Percentiles rank a stretch among this genome's conserved stretches.
phyloP scores from a whole-genome alignment of 2,329 filamentous ascomycete species.

The Pseudogymnoascus verrucosus region DNA sequence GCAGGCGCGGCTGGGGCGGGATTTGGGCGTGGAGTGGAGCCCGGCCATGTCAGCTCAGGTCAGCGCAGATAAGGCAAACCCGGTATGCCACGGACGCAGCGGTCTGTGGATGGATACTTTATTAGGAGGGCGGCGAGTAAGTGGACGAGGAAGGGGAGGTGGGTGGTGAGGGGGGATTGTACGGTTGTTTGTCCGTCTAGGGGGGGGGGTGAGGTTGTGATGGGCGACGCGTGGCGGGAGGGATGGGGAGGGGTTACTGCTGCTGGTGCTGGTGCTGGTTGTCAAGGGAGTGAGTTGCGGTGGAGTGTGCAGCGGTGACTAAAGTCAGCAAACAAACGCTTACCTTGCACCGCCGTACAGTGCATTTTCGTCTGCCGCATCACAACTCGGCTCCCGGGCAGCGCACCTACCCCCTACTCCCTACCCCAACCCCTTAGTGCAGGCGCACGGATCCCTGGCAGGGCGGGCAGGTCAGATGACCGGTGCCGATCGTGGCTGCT shows the following conservation, averaged over 20 bases:
- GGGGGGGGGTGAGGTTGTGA: not conserved
- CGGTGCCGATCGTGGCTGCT: not conserved
- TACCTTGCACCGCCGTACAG: not conserved
- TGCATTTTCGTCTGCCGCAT: not conserved
- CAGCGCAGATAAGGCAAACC: too few relatives aligned
- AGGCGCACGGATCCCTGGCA: not conserved
- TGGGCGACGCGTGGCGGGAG: not conserved
- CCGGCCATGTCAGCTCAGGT: not conserved
- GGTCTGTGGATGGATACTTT: not conserved
- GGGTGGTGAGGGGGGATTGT: not conserved
- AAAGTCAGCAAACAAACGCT: not conserved
- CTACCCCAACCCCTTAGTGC: too few relatives aligned
- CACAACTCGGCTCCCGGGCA: too few relatives aligned
- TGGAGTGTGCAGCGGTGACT: not conserved
- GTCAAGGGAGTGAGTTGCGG: not conserved
- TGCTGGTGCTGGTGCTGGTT: not conserved
- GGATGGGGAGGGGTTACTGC: not conserved
- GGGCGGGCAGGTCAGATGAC: not conserved
- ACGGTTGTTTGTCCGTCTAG: not conserved
- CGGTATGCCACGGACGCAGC: not conserved
- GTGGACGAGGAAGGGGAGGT: not conserved
- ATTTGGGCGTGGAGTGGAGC: not conserved
- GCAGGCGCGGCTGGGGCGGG: not conserved
- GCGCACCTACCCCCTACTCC: too few relatives aligned
- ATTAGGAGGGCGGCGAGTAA: not conserved